Base-by-base conservation (phyloP, 2,329 filamentous ascomycete species). In the Helminthosporium solani region DNA sequence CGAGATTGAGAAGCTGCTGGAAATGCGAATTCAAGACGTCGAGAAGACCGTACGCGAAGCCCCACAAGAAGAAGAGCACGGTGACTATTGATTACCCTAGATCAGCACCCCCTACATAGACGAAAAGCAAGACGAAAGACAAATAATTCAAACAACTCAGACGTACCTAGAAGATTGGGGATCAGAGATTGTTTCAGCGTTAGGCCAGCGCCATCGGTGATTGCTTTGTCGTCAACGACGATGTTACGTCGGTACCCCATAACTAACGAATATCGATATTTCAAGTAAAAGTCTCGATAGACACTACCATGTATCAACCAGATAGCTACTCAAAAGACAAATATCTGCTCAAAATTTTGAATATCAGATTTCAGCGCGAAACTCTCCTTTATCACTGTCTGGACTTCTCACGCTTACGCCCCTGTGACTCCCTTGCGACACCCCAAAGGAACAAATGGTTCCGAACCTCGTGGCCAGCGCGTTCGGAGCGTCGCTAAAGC, bases 31-130 rank as follows among this genome's bases (percentile, higher is more conserved):
- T 94, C 19, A 95, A 77, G 0, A 84, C 86, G 60, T 90, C 88
- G 5, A 95, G 75, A 2, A 95, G 76, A 1, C 90, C 90, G 57
- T 95, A 95, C 0, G 88, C 89, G 46, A 95, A 85, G 0, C 90
- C 90, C 89, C 88, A 94, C 3, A 95, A 74, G 53, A 95, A 83
- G 69, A 95, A 94, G 0, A 95, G 74, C 7, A 90, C 79, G 2
- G 86, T 87, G 15, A 92, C 88, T 49, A 36, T n/a, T n/a, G n/a
- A n/a, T n/a, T n/a, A 20, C 11, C 19, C 25, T 27, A 7, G 12
- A 27, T 27, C 12, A 27, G 25, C 25, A 7, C 12, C 12, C 25
- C 12, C 12, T 27, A 14, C 12, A 25, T 35, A 12, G 21, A 30
- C 20, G 16, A 20, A 37, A 37, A 14, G 7, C 6, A 7, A 23